Conservation (phyloP, 176 grass and related monocot genomes). For the Hsuehochloa calcarea region DNA sequence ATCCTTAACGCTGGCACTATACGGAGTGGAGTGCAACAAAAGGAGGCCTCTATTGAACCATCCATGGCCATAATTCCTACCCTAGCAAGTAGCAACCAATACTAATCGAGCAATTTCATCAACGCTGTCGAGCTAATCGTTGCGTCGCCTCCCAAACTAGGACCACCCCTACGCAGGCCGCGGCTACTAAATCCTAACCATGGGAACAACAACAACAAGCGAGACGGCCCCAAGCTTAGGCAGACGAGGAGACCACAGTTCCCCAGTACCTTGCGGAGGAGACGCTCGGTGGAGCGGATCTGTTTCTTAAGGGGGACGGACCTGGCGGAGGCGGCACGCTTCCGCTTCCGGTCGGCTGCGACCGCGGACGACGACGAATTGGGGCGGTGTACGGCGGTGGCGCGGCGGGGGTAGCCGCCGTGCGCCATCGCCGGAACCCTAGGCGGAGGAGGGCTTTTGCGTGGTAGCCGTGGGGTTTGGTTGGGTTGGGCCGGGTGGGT, state of each 20-base stretch:
- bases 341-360: slow-evolving; percentile 45
- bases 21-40: neutral
- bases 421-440: slow-evolving; percentile 75
- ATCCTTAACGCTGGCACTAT: neutral
- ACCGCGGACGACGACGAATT: slow-evolving; percentile 36
- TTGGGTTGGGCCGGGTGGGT: neutral
- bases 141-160: neutral
- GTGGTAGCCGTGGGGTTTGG: neutral
- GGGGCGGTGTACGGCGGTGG: slow-evolving; percentile 47
- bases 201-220: neutral
- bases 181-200: slow-evolving; percentile 10
- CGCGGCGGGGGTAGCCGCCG: slow-evolving; percentile 59
- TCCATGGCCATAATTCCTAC: neutral
- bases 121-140: neutral
- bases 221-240: neutral
- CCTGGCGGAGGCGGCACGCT: slow-evolving; percentile 51
- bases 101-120: neutral
- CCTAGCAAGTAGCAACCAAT: neutral
- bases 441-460: neutral
- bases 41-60: neutral
- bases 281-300: slow-evolving; percentile 88
- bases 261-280: slow-evolving; percentile 83
- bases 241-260: neutral
- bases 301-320: slow-evolving; percentile 81
- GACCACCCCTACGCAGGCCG: neutral